Percentiles rank a stretch among this genome's conserved stretches.
phyloP scores from a whole-genome alignment of 441 rosid species.

The Jatropha multifida region DNA sequence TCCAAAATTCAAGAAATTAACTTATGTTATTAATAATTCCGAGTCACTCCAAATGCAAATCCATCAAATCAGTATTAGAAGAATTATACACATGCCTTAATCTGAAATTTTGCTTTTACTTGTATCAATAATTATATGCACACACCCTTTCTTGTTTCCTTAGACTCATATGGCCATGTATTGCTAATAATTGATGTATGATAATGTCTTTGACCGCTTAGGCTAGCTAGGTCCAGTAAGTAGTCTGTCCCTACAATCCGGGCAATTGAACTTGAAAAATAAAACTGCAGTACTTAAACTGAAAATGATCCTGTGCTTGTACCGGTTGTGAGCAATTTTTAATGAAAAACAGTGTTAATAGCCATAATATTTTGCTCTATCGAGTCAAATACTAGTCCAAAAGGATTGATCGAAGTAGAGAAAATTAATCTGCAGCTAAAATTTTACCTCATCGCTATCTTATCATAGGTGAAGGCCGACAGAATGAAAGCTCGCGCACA shows the following conservation, averaged over 20 bases:
- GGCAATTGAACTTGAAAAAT: neutral
- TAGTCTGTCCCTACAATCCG: neutral
- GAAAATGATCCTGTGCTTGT: neutral
- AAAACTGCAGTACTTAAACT: neutral
- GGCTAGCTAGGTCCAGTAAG: neutral
- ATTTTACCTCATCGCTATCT: neutral
- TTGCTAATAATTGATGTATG: neutral
- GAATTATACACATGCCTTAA: neutral
- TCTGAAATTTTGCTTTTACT: neutral
- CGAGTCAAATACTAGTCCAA: neutral
- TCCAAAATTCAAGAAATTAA: constrained; percentile 3
- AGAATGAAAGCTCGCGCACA: constrained; percentile 80
- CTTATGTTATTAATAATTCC: neutral
- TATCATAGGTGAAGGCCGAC: constrained; percentile 71
- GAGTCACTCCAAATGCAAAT: neutral
- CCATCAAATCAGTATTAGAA: neutral
- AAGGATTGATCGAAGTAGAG: neutral
- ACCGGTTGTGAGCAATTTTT: neutral
- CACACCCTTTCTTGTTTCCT: neutral
- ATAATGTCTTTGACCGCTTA: neutral
- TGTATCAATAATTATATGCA: neutral
- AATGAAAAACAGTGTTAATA: too few relatives aligned
- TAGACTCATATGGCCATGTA: neutral
- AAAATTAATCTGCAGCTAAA: neutral
- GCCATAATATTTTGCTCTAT: neutral